Percentiles rank a stretch among this genome's conserved stretches.
phyloP scores from a whole-genome alignment of 192 early-diverging fungal genomes.

The Gorgonomyces haynaldii region DNA sequence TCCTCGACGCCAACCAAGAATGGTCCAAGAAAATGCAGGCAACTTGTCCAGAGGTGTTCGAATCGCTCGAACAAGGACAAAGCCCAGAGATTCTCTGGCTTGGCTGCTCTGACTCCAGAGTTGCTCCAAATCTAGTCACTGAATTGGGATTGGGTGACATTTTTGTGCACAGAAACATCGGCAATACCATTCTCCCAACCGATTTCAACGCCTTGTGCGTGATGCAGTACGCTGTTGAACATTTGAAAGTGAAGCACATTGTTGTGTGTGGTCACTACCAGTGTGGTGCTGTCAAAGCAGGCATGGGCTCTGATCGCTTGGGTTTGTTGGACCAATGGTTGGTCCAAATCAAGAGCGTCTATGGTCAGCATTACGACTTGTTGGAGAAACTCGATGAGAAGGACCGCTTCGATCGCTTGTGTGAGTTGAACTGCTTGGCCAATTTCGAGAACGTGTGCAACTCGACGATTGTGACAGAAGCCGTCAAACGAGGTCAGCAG shows the following conservation, averaged over 20 bases:
- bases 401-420: conserved; percentile 22
- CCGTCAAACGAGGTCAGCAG: conserved; percentile 61
- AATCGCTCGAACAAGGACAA: conserved; percentile 59
- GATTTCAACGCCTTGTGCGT: conserved; percentile 78
- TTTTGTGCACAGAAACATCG: conserved; percentile 97
- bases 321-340: conserved; percentile 86
- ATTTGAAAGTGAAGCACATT: conserved; percentile 85
- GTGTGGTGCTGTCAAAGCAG: conserved; percentile 31
- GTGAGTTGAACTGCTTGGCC: conserved; percentile 64
- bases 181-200: conserved; percentile 72
- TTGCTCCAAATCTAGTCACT: conserved; percentile 45
- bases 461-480: conserved; percentile 70
- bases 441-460: conserved; percentile 58
- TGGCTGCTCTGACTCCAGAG: conserved; percentile 88
- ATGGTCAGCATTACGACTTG: conserved; percentile 42
- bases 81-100: conserved; percentile 82
- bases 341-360: conserved; percentile 72
- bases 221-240: conserved; percentile 86
- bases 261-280: conserved; percentile 73
- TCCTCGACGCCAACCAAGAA: no score
- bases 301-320: conserved; percentile 27
- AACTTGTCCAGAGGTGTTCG: conserved; percentile 60
- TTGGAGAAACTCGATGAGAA: conserved; percentile 22
- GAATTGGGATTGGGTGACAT: conserved; percentile 53
- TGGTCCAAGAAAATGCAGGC: conserved; percentile 22